Base-by-base conservation (phyloP, 768 basidiomycete genomes). In the Tylopilus vinaceipallidus region DNA sequence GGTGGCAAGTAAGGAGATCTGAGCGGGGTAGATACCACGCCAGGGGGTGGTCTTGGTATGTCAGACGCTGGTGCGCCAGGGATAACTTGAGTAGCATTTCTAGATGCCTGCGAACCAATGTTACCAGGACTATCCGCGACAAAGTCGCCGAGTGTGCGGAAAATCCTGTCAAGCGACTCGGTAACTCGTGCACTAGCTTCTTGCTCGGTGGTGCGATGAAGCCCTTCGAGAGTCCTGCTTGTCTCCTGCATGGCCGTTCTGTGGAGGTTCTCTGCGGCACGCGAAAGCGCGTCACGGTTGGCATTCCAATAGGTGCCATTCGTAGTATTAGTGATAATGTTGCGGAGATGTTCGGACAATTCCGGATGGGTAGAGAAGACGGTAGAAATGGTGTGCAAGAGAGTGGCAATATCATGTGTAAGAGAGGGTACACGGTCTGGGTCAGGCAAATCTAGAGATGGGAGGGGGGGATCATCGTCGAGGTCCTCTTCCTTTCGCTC, bases 301-400 rank as follows among this genome's bases (percentile, higher is more conserved):
- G 75, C 65, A 30, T 71, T 65, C 87, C 86, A 91, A 61, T 91
- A 91, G 9, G 77, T 72, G 20, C 87, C 88, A 43, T 72, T 79
- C 6, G 75, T 72, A 4, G 83, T 72, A 55, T 90, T 87, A 42
- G 71, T 71, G 38, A 82, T 63, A 29, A 91, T 78, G 60, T 79
- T 83, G 49, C 80, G 82, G 48, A 91, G 62, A 37, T 77, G 77
- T 47, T 86, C 83, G 3, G 84, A 78, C 11, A 91, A 65, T 54
- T 91, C 87, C 4, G 89, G 89, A 56, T 91, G 86, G 6, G 79
- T 65, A 0, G 77, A 70, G 36, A 90, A 62, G 26, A 83, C 73
- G n/a, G 65, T 69, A 35, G 76, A 77, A 47, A 91, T 64, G 2
- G 75, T 75, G 26, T 73, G 74, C 49, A 91, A 67, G 27, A 91